phyloP scores from a whole-genome alignment of 805 yeast genomes.

The Lipomyces anomalus region DNA sequence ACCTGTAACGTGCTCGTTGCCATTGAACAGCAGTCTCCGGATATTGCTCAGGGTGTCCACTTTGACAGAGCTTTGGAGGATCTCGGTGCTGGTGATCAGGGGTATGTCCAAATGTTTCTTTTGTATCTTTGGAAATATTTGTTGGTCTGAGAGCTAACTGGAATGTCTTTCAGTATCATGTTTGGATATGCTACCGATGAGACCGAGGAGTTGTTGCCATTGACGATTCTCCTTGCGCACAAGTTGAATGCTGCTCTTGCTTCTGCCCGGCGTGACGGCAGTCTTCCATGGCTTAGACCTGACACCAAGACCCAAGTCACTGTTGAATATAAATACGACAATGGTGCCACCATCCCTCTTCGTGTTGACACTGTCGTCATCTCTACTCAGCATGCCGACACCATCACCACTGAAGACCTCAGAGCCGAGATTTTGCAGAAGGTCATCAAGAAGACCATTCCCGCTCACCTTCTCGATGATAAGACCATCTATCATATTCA shows the following conservation, averaged over 20 bases:
- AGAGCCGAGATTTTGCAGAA: constrained; percentile 72
- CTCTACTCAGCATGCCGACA: constrained; percentile 97
- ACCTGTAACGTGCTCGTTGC: constrained; percentile 99
- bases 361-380: constrained; percentile 98
- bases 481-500: constrained; percentile 96
- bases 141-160: neutral
- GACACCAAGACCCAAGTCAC: constrained; percentile 99
- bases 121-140: neutral
- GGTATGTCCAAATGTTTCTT: constrained; percentile 9
- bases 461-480: constrained; percentile 83
- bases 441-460: constrained; percentile 86
- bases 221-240: constrained; percentile 90
- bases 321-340: constrained; percentile 87
- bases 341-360: constrained; percentile 91
- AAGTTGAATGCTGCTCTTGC: constrained; percentile 95
- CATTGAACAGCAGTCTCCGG: constrained; percentile 98
- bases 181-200: constrained; percentile 99
- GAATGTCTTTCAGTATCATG: constrained; percentile 63
- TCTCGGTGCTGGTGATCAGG: constrained; percentile 99
- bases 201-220: constrained; percentile 94
- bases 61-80: constrained; percentile 92
- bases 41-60: constrained; percentile 98
- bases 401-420: constrained; percentile 87
- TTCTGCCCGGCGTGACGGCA: constrained; percentile 93
- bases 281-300: constrained; percentile 95